Conservation (phyloP, 495 filamentous ascomycete species). For the Aspergillus coremiiformis region DNA sequence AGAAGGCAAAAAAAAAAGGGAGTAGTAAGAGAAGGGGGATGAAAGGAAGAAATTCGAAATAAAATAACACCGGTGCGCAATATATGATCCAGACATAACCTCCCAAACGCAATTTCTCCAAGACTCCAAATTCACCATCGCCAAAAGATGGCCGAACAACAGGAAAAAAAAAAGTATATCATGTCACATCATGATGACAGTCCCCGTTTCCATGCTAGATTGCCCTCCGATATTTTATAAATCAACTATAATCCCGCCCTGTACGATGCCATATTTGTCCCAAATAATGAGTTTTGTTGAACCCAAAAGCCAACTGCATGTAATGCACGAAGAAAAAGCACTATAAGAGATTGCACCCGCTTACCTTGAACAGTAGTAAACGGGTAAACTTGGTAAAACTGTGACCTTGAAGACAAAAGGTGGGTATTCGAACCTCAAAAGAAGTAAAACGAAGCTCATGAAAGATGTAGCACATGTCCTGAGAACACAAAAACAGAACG, state of each 20-base stretch:
- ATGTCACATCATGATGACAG: neutral
- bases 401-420: neutral
- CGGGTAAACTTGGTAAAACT: neutral
- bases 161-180: neutral
- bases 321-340: neutral
- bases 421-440: neutral
- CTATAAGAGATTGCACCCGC: neutral
- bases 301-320: neutral
- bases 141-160: neutral
- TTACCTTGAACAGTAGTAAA: neutral
- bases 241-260: neutral
- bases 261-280: neutral
- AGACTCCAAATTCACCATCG: neutral
- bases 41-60: neutral
- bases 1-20: constrained; percentile 27
- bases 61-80: neutral
- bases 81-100: neutral
- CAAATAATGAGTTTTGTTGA: neutral
- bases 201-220: neutral
- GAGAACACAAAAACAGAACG: neutral
- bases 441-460: neutral
- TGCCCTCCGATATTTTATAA: neutral
- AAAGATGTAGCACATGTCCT: neutral
- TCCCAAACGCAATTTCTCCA: neutral
- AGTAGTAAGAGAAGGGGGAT: too few relatives aligned